A percentile compares a stretch with the other conserved stretches of the same genome.
phyloP scores from a whole-genome alignment of 345 rosid species.

The Dovyalis caffra region DNA sequence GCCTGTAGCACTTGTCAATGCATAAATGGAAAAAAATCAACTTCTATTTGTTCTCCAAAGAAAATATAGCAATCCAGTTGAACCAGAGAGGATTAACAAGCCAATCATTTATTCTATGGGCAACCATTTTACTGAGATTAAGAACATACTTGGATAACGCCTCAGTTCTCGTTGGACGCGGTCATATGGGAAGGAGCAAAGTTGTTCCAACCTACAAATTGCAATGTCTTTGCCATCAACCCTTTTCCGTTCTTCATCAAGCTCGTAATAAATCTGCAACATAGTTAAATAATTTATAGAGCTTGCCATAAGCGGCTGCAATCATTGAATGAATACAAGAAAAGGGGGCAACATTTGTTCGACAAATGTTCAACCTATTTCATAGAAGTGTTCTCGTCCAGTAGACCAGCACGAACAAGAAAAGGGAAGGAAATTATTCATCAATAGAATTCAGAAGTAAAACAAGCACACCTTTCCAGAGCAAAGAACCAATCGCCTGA shows the following conservation, averaged over 20 bases:
- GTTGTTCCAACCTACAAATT: slow-evolving; percentile 77
- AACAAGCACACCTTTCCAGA: slow-evolving; percentile 68
- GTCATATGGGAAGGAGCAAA: slow-evolving; percentile 76
- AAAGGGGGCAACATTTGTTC: too few relatives aligned
- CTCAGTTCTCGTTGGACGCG: slow-evolving; percentile 71
- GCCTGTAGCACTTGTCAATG: too few relatives aligned
- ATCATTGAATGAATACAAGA: too few relatives aligned
- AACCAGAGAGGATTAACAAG: too few relatives aligned
- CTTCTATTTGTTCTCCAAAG: neutral
- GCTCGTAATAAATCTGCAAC: slow-evolving; percentile 47
- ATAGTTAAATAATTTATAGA: too few relatives aligned
- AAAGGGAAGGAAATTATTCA: neutral
- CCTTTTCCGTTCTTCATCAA: slow-evolving; percentile 64
- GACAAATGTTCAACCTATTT: neutral
- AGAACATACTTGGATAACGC: slow-evolving; percentile 60
- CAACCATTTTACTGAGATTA: too few relatives aligned
- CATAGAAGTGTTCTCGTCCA: neutral
- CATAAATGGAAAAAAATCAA: neutral
- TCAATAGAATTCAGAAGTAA: neutral
- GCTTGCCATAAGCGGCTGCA: too few relatives aligned
- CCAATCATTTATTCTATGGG: too few relatives aligned
- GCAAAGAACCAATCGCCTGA: slow-evolving; percentile 80
- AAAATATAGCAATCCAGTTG: neutral
- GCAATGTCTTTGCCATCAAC: slow-evolving; percentile 52
- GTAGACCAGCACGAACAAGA: too few relatives aligned